Base-by-base conservation (phyloP, 768 basidiomycete genomes). In the Trametes cinnabarina region DNA sequence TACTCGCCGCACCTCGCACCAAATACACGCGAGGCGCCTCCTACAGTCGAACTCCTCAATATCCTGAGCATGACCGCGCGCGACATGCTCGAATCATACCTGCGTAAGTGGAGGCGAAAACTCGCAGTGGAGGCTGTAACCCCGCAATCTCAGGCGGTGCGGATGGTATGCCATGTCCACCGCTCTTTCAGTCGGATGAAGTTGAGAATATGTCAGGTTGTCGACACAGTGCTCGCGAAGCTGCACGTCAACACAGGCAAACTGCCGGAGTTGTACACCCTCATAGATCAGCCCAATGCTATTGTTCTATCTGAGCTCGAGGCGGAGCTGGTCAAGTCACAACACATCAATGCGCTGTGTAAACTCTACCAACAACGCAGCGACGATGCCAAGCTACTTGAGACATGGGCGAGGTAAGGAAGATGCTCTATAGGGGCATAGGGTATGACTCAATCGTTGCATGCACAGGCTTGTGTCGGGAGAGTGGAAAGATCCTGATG, bases 1-100 rank as follows among this genome's bases (percentile, higher is more conserved):
- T 94, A 95, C 71, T 90, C 90, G 42, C 93, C 94, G 15, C 88
- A 94, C 74, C 81, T 96, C 64, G 72, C 83, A 23, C 89, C 85
- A 19, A 78, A 84, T 65, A 85, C 87, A 3, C 81, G 79, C 25
- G 75, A 79, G 20, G 86, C 92, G 6, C 85, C 87, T 14, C 80
- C 88, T 3, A 85, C 92, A 2, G 79, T 81, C 19, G 88, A 88
- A 66, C 77, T 94, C 55, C 76, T 82, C 47, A 80, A 78, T 55
- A 81, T 87, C 40, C 73, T 96, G 44, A 74, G 77, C 26, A 75
- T 75, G 51, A 82, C 87, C 15, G 91, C 94, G 5, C 74, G 76
- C 42, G 84, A 89, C 39, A 95, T 94, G 90, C 74, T 97, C 37
- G 79, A 84, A 59, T 71, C 71, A 12, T 87, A 90, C 60, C 72